Conservation (phyloP, 2,329 filamentous ascomycete species). For the Biscogniauxia sp. region DNA sequence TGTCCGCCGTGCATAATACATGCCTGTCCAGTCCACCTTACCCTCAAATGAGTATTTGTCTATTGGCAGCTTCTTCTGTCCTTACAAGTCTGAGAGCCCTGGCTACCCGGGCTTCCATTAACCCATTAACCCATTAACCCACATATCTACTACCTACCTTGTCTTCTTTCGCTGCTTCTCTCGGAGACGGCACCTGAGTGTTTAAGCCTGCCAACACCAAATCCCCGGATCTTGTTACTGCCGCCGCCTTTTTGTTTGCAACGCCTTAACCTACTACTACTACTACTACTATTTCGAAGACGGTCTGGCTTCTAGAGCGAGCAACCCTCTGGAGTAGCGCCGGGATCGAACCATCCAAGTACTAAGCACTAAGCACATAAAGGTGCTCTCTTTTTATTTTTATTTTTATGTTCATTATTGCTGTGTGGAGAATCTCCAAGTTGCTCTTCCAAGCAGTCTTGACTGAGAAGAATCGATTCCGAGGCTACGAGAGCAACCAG, state of each 20-base stretch:
- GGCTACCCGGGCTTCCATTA: neutral
- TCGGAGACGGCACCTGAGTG: conserved; percentile 9
- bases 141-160: neutral
- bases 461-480: conserved; percentile 15
- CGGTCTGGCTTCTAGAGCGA: conserved; percentile 5
- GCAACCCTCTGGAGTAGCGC: conserved; percentile 8
- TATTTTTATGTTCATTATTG: conserved; percentile 1
- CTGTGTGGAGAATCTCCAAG: conserved; percentile 15
- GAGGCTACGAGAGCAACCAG: conserved; percentile 21
- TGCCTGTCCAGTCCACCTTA: conserved; percentile 10
- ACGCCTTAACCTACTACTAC: conserved; percentile 6
- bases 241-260: conserved; percentile 8
- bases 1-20: conserved; percentile 19
- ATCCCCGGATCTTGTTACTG: conserved; percentile 13
- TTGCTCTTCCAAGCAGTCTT: conserved; percentile 19
- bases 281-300: conserved; percentile 7
- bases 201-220: conserved; percentile 17
- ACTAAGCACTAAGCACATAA: conserved; percentile 8
- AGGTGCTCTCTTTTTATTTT: conserved; percentile 7
- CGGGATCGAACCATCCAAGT: conserved; percentile 2
- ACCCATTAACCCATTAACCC: conserved; percentile 9
- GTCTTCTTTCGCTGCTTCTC: conserved; percentile 13
- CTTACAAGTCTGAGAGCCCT: conserved; percentile 12
- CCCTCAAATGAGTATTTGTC: conserved; percentile 16
- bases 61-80: conserved; percentile 15